These are phyloP conservation scores for Thelephora aurantiotincta DNA, from an alignment of 768 basidiomycete species.

Conservation along the genomic window DNA sequence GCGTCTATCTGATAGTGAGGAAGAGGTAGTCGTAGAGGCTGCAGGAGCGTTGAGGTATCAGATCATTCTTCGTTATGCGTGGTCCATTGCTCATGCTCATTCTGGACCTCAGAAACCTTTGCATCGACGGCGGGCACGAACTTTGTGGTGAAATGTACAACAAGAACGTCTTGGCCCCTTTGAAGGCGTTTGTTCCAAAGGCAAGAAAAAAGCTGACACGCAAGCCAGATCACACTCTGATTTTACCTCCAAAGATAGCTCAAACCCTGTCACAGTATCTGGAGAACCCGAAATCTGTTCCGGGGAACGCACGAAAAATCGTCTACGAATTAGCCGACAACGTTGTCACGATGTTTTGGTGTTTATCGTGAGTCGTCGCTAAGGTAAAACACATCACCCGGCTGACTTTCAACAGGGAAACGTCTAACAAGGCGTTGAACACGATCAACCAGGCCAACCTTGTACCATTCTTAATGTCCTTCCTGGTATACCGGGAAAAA, in stretches of 20 bases:
- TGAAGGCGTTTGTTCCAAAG: conserved; percentile 68
- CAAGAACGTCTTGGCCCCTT: conserved; percentile 75
- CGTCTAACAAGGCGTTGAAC: conserved; percentile 82
- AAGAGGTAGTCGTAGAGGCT: conserved; percentile 86
- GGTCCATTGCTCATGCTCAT: conserved; percentile 4
- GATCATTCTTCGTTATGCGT: background rate
- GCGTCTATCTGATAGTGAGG: conserved; percentile 77
- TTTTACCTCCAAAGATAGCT: conserved; percentile 43
- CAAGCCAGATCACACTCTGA: background rate
- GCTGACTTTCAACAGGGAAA: conserved; percentile 44
- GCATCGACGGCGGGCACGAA: conserved; percentile 90
- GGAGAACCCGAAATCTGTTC: conserved; percentile 39
- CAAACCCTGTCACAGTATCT: conserved; percentile 54
- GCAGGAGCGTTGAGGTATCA: conserved; percentile 70
- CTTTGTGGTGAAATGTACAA: conserved; percentile 97
- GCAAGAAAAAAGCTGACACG: conserved; percentile 21
- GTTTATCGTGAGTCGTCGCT: conserved; percentile 63
- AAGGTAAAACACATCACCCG: background rate
- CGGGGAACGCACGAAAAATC: conserved; percentile 58
- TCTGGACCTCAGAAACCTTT: conserved; percentile 56
- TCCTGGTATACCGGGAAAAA: conserved; percentile 55
- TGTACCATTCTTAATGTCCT: conserved; percentile 81
- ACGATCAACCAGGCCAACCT: conserved; percentile 74
- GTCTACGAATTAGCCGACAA: conserved; percentile 87
- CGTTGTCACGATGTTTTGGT: conserved; percentile 87